Evolutionary conservation across 768 basidiomycete genomes (phyloP).

Genomic region (Russula olivacea): DNA sequence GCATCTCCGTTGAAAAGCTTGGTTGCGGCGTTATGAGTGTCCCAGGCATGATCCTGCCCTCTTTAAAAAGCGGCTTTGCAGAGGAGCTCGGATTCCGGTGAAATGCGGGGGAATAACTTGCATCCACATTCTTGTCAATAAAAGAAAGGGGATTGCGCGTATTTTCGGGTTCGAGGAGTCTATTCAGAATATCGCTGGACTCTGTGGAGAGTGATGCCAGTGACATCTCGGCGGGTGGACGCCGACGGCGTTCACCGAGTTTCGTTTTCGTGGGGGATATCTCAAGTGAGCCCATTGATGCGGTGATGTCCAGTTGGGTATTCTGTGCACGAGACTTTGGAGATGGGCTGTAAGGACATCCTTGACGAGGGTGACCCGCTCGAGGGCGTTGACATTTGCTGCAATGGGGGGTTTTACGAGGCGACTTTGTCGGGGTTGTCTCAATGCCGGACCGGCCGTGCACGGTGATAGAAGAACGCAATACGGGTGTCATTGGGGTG

Average conservation of each 20-base stretch:
- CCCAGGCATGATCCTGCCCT: constrained; percentile 24
- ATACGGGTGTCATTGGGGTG: constrained; percentile 14
- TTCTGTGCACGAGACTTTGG: neutral
- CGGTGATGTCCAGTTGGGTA: constrained; percentile 6
- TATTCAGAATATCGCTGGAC: constrained; percentile 43
- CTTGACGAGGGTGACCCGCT: constrained; percentile 58
- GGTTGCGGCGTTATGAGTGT: constrained; percentile 17
- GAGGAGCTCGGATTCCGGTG: neutral
- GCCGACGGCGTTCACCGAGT: constrained; percentile 28
- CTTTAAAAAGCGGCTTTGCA: constrained; percentile 5
- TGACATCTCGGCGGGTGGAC: constrained; percentile 34
- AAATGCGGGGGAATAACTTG: neutral
- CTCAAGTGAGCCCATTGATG: constrained; percentile 16
- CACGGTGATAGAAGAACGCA: constrained; percentile 15
- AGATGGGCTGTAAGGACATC: constrained; percentile 42
- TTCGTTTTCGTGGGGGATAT: constrained; percentile 20
- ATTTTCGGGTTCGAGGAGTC: constrained; percentile 43
- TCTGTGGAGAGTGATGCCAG: constrained; percentile 48
- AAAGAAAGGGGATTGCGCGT: constrained; percentile 29
- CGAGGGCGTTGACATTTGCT: constrained; percentile 51
- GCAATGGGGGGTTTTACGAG: constrained; percentile 51
- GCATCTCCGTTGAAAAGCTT: constrained; percentile 15
- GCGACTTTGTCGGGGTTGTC: constrained; percentile 34
- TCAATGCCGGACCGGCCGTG: constrained; percentile 11
- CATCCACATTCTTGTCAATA: neutral